A percentile compares a stretch with the other conserved stretches of the same genome.
Conservation (phyloP, 495 filamentous ascomycete species). For the Penicillium psychrofluorescens region DNA sequence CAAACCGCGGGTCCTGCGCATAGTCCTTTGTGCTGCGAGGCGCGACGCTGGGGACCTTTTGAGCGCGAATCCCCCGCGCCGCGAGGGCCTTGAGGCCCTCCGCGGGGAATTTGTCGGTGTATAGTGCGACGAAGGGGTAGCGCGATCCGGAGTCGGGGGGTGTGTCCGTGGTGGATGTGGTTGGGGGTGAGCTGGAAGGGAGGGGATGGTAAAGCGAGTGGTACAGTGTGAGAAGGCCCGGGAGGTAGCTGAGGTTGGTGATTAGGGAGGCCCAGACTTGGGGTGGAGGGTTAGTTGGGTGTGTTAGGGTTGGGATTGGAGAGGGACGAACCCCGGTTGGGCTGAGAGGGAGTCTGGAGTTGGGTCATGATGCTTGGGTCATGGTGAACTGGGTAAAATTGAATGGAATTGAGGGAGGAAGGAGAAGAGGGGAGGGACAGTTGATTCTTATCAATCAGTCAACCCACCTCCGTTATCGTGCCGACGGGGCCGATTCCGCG, state of each 20-base stretch:
- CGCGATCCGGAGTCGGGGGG: background rate
- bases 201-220: conserved; percentile 17
- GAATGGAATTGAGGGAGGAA: too few relatives aligned
- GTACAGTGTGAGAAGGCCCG: conserved; percentile 21
- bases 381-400: too few relatives aligned
- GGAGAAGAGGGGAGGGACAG: too few relatives aligned
- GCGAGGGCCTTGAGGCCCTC: conserved; percentile 15
- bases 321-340: too few relatives aligned
- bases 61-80: conserved; percentile 12
- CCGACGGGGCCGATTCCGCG: too few relatives aligned
- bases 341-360: too few relatives aligned
- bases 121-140: conserved; percentile 23
- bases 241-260: conserved; percentile 23
- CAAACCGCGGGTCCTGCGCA: conserved; percentile 61
- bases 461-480: too few relatives aligned
- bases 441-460: too few relatives aligned
- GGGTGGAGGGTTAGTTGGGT: conserved; percentile 1
- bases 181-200: background rate
- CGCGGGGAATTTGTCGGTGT: conserved; percentile 19
- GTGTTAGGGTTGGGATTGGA: background rate
- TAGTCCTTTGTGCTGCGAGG: conserved; percentile 10
- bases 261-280: conserved; percentile 24
- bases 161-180: background rate
- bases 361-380: too few relatives aligned
- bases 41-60: conserved; percentile 10